phyloP scores from a whole-genome alignment of 257 asterid species.

The Cynanchum wilfordii region DNA sequence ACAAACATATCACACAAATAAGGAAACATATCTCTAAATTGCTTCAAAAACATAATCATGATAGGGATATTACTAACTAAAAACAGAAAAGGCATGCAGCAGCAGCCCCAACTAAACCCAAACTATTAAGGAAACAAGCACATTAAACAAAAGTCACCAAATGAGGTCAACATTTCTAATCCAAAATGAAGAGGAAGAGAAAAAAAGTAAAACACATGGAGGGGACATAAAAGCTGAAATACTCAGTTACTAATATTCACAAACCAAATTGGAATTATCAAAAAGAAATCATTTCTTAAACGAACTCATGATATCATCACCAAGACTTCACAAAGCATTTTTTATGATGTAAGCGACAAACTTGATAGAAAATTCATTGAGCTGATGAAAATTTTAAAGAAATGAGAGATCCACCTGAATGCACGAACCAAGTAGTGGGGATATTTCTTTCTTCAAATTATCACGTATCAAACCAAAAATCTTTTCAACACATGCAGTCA shows the following conservation, averaged over 20 bases:
- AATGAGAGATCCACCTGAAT: slow-evolving; percentile 61
- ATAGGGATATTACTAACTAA: neutral
- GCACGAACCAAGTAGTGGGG: slow-evolving; percentile 79
- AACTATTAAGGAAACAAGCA: neutral
- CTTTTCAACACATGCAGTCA: slow-evolving; percentile 95
- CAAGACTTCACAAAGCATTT: neutral
- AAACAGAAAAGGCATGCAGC: neutral
- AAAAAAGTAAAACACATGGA: neutral
- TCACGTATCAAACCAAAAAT: slow-evolving; percentile 94
- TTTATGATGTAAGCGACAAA: neutral
- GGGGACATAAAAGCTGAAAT: neutral
- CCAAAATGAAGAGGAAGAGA: neutral
- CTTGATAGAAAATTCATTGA: neutral
- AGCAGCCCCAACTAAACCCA: neutral
- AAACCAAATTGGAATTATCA: neutral
- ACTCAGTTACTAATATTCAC: neutral
- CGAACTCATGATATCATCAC: neutral
- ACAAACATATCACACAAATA: slow-evolving; percentile 6
- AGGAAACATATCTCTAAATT: neutral
- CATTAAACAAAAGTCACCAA: neutral
- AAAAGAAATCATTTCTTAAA: neutral
- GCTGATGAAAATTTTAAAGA: neutral
- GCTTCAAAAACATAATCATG: neutral
- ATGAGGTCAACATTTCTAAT: neutral
- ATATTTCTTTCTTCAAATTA: slow-evolving; percentile 95